Evolutionary conservation across 2,329 filamentous ascomycete species (phyloP).

Genomic region (Cladophialophora chaetospira): DNA sequence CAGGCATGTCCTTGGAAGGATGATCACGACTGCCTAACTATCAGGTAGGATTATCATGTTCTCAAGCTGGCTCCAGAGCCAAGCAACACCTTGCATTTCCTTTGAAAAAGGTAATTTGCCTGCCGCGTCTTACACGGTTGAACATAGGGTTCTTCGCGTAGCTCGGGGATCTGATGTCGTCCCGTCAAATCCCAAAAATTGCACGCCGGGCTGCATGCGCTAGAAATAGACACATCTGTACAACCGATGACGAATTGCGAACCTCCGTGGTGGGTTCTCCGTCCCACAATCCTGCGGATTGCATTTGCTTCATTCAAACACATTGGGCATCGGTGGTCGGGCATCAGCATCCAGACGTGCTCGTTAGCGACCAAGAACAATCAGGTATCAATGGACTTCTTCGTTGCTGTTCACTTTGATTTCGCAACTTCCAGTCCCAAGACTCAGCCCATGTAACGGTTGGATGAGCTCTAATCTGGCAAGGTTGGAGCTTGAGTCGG

Average conservation of each 20-base stretch:
- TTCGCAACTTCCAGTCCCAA: no score
- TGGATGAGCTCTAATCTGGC: background rate
- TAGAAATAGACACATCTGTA: conserved; percentile 28
- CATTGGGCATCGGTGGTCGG: conserved; percentile 6
- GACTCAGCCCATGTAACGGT: no score
- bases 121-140: background rate
- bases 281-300: conserved; percentile 22
- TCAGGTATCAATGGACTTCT: background rate
- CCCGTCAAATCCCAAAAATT: conserved; percentile 21
- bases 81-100: background rate
- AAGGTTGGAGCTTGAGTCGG: background rate
- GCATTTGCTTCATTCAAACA: background rate
- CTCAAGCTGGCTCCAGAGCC: background rate
- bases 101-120: background rate
- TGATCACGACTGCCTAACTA: background rate
- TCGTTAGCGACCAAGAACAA: background rate
- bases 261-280: conserved; percentile 26
- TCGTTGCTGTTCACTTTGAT: background rate
- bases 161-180: conserved; percentile 18
- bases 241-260: conserved; percentile 26
- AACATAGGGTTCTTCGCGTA: conserved; percentile 9
- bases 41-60: background rate
- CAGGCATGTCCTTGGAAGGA: background rate
- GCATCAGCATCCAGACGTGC: conserved; percentile 2
- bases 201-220: conserved; percentile 20